These are phyloP conservation scores for Dissophora ornata DNA, from an alignment of 192 early-diverging fungal species.

Conservation along the genomic window DNA sequence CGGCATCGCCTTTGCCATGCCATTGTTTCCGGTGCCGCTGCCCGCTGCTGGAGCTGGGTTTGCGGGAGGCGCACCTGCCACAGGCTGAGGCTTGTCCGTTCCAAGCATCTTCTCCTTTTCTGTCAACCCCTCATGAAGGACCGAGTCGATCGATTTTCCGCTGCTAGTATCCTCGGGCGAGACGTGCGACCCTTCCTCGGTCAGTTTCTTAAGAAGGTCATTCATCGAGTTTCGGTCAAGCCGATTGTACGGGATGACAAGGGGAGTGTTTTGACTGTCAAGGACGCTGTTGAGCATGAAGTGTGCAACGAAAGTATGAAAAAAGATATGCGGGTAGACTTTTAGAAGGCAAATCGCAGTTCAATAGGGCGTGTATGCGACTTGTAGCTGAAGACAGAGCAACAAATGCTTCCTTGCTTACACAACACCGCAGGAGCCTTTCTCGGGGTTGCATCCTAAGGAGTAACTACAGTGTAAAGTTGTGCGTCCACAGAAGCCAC, in stretches of 20 bases:
- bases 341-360: background rate
- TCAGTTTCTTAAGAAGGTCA: slow-evolving; percentile 10
- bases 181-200: slow-evolving; percentile 29
- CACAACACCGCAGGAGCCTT: slow-evolving; percentile 58
- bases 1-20: no score
- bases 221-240: slow-evolving; percentile 2
- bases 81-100: background rate
- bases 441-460: slow-evolving; percentile 55
- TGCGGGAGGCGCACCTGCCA: no score
- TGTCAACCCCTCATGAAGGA: slow-evolving; percentile 16
- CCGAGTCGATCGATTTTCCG: slow-evolving; percentile 6
- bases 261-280: slow-evolving; percentile 28
- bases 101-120: slow-evolving; percentile 28
- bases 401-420: slow-evolving; percentile 2
- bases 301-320: no score
- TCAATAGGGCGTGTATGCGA: background rate
- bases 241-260: slow-evolving; percentile 28
- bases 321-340: background rate
- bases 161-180: slow-evolving; percentile 10
- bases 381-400: no score
- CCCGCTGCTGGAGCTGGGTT: no score
- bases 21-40: no score
- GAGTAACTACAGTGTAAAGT: slow-evolving; percentile 20
- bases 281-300: slow-evolving; percentile 12
- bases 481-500: slow-evolving; percentile 41